phyloP scores from a whole-genome alignment of 2,329 filamentous ascomycete genomes.

The Fusarium pseudonygamai region DNA sequence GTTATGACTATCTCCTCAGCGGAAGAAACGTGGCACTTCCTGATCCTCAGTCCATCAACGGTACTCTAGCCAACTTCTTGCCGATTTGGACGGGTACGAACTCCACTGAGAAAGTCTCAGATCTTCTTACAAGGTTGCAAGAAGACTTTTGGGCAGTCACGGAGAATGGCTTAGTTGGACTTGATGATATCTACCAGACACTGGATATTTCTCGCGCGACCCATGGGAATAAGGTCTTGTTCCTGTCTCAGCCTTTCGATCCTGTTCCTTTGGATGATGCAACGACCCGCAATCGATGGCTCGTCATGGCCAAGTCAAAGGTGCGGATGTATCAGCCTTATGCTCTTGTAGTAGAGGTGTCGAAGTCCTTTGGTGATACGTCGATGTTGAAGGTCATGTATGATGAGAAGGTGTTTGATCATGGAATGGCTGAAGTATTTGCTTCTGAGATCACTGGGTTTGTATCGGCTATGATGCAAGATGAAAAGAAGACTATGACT shows the following conservation, averaged over 20 bases:
- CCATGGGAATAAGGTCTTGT: neutral
- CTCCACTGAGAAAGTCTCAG: neutral
- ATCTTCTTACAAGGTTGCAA: neutral
- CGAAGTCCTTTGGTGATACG: neutral
- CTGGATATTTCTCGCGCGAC: neutral
- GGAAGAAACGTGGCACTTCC: neutral
- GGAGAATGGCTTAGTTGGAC: neutral
- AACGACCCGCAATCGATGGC: neutral
- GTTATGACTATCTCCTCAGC: neutral
- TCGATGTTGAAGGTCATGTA: neutral
- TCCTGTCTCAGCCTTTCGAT: neutral
- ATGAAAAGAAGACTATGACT: neutral
- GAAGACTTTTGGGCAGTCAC: conserved; percentile 1
- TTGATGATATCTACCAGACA: neutral
- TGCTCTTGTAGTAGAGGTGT: neutral
- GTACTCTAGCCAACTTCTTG: neutral
- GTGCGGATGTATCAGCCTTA: neutral
- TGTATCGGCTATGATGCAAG: neutral
- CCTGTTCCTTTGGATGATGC: neutral
- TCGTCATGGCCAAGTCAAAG: neutral
- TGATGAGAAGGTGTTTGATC: neutral
- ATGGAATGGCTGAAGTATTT: neutral
- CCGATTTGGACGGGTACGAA: neutral
- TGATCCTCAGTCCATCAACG: neutral
- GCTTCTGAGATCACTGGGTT: neutral